Evolutionary conservation across 129 eudicot species (phyloP).

Genomic region (Artemisia tridentata): DNA sequence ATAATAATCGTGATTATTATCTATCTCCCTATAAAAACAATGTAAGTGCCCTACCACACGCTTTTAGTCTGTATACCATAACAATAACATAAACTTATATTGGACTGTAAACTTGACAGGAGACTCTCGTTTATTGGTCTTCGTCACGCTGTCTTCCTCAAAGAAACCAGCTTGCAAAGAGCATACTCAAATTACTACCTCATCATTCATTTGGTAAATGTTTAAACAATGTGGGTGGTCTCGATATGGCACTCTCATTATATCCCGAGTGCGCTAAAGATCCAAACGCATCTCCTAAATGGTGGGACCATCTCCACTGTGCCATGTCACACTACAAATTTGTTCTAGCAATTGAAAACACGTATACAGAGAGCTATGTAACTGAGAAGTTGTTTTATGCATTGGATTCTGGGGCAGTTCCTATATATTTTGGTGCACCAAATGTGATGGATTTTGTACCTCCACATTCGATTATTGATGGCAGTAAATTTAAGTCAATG

Average conservation of each 20-base stretch:
- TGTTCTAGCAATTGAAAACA: slow-evolving; percentile 72
- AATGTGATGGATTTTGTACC: slow-evolving; percentile 96
- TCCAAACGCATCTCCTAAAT: slow-evolving; percentile 54
- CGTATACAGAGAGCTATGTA: slow-evolving; percentile 80
- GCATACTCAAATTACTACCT: slow-evolving; percentile 58
- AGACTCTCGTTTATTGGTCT: slow-evolving; percentile 94
- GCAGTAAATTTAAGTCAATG: slow-evolving; percentile 62
- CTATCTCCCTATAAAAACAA: slow-evolving; percentile 64
- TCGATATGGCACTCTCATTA: slow-evolving; percentile 74
- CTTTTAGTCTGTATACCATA: slow-evolving; percentile 12
- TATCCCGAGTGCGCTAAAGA: slow-evolving; percentile 85
- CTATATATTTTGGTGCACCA: slow-evolving; percentile 95
- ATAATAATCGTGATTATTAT: slow-evolving; percentile 83
- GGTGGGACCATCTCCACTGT: slow-evolving; percentile 99
- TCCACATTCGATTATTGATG: slow-evolving; percentile 92
- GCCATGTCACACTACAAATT: slow-evolving; percentile 73
- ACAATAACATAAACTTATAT: slow-evolving; percentile 1
- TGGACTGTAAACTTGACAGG: slow-evolving; percentile 44
- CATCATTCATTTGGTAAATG: slow-evolving; percentile 96
- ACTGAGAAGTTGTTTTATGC: slow-evolving; percentile 94
- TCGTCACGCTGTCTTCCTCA: slow-evolving; percentile 93
- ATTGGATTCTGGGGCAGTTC: slow-evolving; percentile 85
- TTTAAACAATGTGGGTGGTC: slow-evolving; percentile 91
- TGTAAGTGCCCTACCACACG: slow-evolving; percentile 43
- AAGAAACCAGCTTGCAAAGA: slow-evolving; percentile 81